Conservation (phyloP, 208 protist species). For the Acanthamoeba sp. region DNA sequence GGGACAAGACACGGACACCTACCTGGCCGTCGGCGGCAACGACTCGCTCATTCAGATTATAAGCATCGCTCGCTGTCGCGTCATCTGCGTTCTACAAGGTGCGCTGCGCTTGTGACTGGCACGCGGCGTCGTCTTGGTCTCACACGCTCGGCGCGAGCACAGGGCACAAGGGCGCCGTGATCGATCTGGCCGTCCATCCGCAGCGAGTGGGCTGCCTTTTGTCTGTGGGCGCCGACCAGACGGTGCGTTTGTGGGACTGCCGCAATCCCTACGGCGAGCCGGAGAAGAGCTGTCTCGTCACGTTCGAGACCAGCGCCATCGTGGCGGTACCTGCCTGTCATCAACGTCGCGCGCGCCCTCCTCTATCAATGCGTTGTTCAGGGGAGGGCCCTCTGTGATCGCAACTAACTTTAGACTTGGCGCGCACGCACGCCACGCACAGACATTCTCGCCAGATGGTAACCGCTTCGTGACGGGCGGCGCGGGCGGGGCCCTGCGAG, state of each 20-base stretch:
- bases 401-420: no score
- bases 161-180: slow-evolving; percentile 29
- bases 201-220: neutral
- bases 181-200: neutral
- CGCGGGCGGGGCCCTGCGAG: neutral
- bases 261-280: slow-evolving; percentile 31
- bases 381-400: neutral
- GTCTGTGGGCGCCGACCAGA: neutral
- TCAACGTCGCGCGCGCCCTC: neutral
- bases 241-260: slow-evolving; percentile 24
- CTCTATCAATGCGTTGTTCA: neutral
- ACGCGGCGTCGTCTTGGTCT: no score
- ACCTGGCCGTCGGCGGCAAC: slow-evolving; percentile 41
- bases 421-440: neutral
- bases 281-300: neutral
- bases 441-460: neutral
- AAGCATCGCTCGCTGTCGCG: slow-evolving; percentile 28
- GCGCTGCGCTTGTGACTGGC: no score
- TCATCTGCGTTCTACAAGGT: slow-evolving; percentile 39
- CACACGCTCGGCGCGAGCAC: no score
- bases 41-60: slow-evolving; percentile 59
- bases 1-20: slow-evolving; percentile 60
- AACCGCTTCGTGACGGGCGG: slow-evolving; percentile 19
- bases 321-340: neutral
- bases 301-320: neutral